Conservation (phyloP, 2,329 filamentous ascomycete species). For the Aspergillus pseudotamarii region DNA sequence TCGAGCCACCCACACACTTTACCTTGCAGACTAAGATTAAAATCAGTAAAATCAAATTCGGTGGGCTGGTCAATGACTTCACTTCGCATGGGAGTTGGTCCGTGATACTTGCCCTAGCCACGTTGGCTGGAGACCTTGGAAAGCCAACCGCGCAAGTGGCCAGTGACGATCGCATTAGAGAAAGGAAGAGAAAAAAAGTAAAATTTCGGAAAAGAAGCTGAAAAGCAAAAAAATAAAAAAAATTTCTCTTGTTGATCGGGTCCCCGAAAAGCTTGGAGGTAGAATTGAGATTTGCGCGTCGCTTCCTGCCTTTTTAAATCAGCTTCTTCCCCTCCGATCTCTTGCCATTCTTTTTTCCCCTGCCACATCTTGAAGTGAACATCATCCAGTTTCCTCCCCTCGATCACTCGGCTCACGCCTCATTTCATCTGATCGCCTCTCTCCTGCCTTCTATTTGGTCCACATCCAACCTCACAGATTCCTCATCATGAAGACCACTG, state of each 20-base stretch:
- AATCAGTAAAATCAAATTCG: not conserved
- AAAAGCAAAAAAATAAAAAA: constrained; percentile 11
- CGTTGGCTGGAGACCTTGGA: constrained; percentile 26
- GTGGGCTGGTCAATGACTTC: constrained; percentile 13
- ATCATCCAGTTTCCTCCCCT: not conserved
- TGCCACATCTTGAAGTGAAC: not conserved
- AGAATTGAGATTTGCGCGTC: not conserved
- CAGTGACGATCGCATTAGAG: constrained; percentile 15
- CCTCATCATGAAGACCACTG: constrained; percentile 38
- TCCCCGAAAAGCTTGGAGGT: constrained; percentile 7
- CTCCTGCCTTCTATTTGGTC: constrained; percentile 6
- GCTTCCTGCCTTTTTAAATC: constrained; percentile 10
- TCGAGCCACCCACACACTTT: not conserved
- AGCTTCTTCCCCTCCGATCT: constrained; percentile 4
- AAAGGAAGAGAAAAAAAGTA: constrained; percentile 4
- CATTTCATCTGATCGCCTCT: not conserved
- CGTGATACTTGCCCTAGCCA: constrained; percentile 23
- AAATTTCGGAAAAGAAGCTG: not conserved
- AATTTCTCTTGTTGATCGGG: not conserved
- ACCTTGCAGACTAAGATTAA: constrained; percentile 11
- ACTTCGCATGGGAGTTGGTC: constrained; percentile 12
- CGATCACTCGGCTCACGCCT: not conserved
- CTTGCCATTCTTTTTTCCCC: not conserved
- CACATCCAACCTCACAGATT: not conserved
- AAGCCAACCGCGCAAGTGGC: not conserved